These are phyloP conservation scores for Fusarium devonianum DNA, from an alignment of 2,329 filamentous ascomycete genomes.

Conservation along the genomic window DNA sequence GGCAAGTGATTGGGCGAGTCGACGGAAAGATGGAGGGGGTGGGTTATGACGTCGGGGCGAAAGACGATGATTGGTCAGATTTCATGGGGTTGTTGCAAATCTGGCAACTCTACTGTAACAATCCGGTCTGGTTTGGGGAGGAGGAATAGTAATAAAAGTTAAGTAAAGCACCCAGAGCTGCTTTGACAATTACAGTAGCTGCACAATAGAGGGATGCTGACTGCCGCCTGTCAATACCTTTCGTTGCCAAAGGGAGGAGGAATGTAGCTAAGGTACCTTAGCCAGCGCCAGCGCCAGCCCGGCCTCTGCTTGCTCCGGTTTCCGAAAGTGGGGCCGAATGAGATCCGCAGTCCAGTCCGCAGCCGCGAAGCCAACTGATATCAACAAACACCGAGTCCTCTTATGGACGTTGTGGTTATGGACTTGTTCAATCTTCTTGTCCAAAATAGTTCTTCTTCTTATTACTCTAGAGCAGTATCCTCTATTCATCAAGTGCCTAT, in stretches of 20 bases:
- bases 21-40: slow-evolving; percentile 11
- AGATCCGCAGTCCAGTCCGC: not conserved
- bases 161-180: not conserved
- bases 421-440: not conserved
- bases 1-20: slow-evolving; percentile 27
- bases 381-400: not conserved
- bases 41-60: slow-evolving; percentile 35
- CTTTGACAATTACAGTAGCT: no score
- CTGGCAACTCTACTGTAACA: not conserved
- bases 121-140: no score
- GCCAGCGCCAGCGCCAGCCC: not conserved
- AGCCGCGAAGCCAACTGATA: not conserved
- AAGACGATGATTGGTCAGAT: slow-evolving; percentile 24
- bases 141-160: not conserved
- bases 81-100: slow-evolving; percentile 12
- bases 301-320: not conserved
- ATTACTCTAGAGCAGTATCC: slow-evolving; percentile 18
- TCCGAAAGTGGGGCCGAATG: slow-evolving; percentile 2
- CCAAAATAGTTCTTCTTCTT: slow-evolving; percentile 3
- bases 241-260: no score
- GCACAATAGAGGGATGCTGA: no score
- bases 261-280: not conserved
- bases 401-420: no score
- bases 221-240: no score
- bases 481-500: slow-evolving; percentile 1